Evolutionary conservation across 306 rosid genomes (phyloP).

Genomic region (Pachyrhizus erosus): DNA sequence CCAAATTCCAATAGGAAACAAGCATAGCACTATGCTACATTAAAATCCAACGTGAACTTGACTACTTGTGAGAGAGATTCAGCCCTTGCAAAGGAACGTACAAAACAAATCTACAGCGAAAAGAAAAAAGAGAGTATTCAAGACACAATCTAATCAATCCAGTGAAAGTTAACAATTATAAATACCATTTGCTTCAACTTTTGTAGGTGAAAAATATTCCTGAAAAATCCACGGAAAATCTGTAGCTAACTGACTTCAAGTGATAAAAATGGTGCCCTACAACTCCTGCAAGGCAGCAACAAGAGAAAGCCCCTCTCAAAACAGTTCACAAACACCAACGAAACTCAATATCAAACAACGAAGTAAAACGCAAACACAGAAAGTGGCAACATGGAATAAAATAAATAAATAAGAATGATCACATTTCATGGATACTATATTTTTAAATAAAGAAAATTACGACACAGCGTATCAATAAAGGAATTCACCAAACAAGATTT

Average conservation of each 20-base stretch:
- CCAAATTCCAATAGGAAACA: conserved; percentile 6
- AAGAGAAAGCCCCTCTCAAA: background rate
- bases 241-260: conserved; percentile 14
- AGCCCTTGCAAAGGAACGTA: background rate
- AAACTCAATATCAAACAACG: conserved; percentile 6
- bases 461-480: background rate
- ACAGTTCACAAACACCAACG: background rate
- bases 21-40: background rate
- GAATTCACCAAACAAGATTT: conserved; percentile 19
- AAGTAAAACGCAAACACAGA: background rate
- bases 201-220: conserved; percentile 17
- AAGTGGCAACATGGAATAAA: background rate
- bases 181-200: conserved; percentile 46
- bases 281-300: conserved; percentile 50
- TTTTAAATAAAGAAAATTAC: background rate
- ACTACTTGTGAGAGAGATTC: background rate
- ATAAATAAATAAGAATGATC: conserved; percentile 21
- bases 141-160: conserved; percentile 4
- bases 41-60: background rate
- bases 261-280: conserved; percentile 10
- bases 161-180: background rate
- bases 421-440: background rate
- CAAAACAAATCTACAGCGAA: no score
- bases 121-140: background rate
- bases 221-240: conserved; percentile 18